Evolutionary conservation across 2,329 filamentous ascomycete genomes (phyloP).

Genomic region (Colletotrichum phormii): DNA sequence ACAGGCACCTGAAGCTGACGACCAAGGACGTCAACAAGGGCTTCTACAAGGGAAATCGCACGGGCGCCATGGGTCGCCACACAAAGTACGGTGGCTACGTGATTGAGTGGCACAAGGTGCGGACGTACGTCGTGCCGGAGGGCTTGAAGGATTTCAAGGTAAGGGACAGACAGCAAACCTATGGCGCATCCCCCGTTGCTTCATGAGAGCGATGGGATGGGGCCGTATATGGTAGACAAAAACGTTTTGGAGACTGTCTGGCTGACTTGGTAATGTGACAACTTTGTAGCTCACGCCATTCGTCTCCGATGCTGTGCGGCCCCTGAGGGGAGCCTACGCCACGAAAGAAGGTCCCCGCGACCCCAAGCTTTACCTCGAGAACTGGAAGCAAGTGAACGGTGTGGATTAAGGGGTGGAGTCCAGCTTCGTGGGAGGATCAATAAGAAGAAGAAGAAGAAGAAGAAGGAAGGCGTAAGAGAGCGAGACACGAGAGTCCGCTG

Average conservation of each 20-base stretch:
- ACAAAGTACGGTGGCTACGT: constrained; percentile 86
- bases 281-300: constrained; percentile 79
- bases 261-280: too few species aligned
- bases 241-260: too few species aligned
- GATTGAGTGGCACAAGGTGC: constrained; percentile 88
- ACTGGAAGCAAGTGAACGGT: constrained; percentile 77
- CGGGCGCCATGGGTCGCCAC: constrained; percentile 87
- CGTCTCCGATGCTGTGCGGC: constrained; percentile 71
- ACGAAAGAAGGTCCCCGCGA: constrained; percentile 67
- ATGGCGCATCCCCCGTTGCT: too few species aligned
- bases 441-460: background rate
- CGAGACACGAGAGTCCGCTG: background rate
- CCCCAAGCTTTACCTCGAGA: constrained; percentile 70
- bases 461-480: background rate
- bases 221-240: too few species aligned
- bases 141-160: constrained; percentile 79
- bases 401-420: constrained; percentile 56
- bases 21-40: constrained; percentile 94
- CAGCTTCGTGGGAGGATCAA: background rate
- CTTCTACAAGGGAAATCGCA: constrained; percentile 96
- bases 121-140: constrained; percentile 87
- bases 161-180: constrained; percentile 39
- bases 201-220: too few species aligned
- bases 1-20: constrained; percentile 83
- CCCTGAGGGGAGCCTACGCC: constrained; percentile 65